Evolutionary conservation across 768 basidiomycete genomes (phyloP).

Genomic region (Pleurotus giganteus): DNA sequence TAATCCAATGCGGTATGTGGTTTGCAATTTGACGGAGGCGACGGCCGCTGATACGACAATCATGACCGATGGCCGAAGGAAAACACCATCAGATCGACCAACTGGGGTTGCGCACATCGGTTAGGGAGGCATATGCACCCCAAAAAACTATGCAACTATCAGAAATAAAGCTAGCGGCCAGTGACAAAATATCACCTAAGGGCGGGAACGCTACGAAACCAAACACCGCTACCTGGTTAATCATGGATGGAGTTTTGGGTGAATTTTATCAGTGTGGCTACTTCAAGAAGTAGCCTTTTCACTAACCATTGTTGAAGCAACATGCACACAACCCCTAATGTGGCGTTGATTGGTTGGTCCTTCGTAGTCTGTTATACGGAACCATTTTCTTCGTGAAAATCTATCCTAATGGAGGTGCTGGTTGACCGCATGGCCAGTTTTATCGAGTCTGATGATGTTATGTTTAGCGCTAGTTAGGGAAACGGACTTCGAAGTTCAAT

Average conservation of each 20-base stretch:
- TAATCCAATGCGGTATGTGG: not conserved
- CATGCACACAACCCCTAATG: not conserved
- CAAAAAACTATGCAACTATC: slow-evolving; percentile 1
- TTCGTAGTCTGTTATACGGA: not conserved
- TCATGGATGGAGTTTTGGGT: slow-evolving; percentile 1
- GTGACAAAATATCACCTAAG: not conserved
- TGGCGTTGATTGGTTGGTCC: slow-evolving; percentile 4
- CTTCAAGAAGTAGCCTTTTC: not conserved
- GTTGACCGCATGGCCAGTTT: not conserved
- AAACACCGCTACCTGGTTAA: not conserved
- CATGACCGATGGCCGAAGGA: slow-evolving; percentile 4
- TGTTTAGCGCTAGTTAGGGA: not conserved
- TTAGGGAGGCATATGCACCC: slow-evolving; percentile 1
- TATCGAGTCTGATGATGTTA: not conserved
- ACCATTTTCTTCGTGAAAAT: not conserved
- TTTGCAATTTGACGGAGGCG: not conserved
- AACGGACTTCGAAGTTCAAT: not conserved
- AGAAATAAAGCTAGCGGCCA: not conserved
- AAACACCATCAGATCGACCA: not conserved
- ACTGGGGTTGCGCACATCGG: slow-evolving; percentile 1
- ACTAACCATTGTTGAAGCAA: not conserved
- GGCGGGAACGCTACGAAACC: not conserved
- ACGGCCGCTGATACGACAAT: slow-evolving; percentile 4
- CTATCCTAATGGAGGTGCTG: slow-evolving; percentile 3
- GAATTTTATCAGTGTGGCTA: not conserved